Evolutionary conservation across 257 asterid genomes (phyloP).

Genomic region (Cruciata laevipes): DNA sequence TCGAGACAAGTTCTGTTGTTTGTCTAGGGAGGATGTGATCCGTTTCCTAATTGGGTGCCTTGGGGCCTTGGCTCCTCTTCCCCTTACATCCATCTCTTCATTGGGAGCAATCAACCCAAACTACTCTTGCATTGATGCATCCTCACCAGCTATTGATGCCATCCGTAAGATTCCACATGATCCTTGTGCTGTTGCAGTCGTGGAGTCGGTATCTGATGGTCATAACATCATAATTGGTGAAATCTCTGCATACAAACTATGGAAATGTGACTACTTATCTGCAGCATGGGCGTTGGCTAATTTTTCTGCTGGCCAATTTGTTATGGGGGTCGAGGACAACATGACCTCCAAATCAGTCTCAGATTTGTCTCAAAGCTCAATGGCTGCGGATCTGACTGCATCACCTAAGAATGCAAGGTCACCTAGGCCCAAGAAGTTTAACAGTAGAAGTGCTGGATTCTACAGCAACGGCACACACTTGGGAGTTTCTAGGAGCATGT

Average conservation of each 20-base stretch:
- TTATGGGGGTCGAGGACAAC: conserved; percentile 86
- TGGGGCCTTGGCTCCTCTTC: conserved; percentile 94
- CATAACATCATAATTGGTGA: conserved; percentile 69
- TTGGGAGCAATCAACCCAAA: conserved; percentile 62
- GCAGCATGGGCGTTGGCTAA: conserved; percentile 95
- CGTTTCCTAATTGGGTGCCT: conserved; percentile 95
- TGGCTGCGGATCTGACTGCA: conserved; percentile 24
- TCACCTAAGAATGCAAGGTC: conserved; percentile 26
- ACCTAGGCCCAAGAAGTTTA: conserved; percentile 40
- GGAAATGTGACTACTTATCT: conserved; percentile 83
- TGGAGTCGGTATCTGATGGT: conserved; percentile 56
- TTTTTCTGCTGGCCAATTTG: conserved; percentile 80
- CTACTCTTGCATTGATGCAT: conserved; percentile 55
- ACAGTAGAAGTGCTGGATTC: conserved; percentile 83
- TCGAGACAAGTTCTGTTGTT: conserved; percentile 72
- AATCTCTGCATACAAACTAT: conserved; percentile 72
- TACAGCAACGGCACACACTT: conserved; percentile 35
- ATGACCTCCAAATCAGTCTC: conserved; percentile 34
- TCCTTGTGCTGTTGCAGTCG: conserved; percentile 83
- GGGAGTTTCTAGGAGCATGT: conserved; percentile 69
- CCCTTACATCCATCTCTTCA: conserved; percentile 77
- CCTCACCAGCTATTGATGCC: conserved; percentile 65
- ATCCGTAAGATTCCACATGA: conserved; percentile 49
- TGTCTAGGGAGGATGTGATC: conserved; percentile 85
- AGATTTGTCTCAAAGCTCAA: conserved; percentile 26